Evolutionary conservation across 345 rosid genomes (phyloP), one percentile per base, ranked within the genome.

Genomic region (Trapa bicornis): DNA sequence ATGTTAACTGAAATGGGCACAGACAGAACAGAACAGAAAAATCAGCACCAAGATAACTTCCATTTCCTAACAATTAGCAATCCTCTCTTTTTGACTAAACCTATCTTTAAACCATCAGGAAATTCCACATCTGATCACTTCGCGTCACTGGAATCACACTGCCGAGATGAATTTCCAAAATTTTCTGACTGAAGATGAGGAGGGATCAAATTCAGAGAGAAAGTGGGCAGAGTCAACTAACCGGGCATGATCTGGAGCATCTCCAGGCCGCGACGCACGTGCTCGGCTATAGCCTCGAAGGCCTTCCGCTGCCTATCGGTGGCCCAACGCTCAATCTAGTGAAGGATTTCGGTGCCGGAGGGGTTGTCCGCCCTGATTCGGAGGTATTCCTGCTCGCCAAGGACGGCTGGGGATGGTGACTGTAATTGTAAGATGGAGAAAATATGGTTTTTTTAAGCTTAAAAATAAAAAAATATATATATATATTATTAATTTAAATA

Each of bases 201-300:
- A 53, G 32, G 7, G 5, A 53, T 17, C 58, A 17, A 53, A 33
- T 5, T 1, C 6, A 5, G 33, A 53, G 33, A 13, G 58, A 4
- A 33, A 12, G 67, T 5, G 7, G 35, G 37, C 16, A n/a, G 37
- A 41, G 22, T 65, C 32, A 41, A 66, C 79, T 64, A 67, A 90
- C 97, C 97, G 12, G 96, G 96, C 98, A 93, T 88, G 71, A 93
- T 88, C 74, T 90, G 96, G 65, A 93, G 91, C 67, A 84, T 81
- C 61, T 88, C 92, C 22, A 87, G 86, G 41, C 96, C 96, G 56
- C 80, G 85, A 54, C 82, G 80, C 80, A 90, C 98, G 72, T 70
- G 82, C 74, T 88, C 89, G 36, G 86, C 85, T 36, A 93, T 87
- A 45, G 80, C 71, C 63, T 88, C 80, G 73, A 77, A 80, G 5